phyloP scores from a whole-genome alignment of 495 filamentous ascomycete genomes.

The Neurospora discreta region DNA sequence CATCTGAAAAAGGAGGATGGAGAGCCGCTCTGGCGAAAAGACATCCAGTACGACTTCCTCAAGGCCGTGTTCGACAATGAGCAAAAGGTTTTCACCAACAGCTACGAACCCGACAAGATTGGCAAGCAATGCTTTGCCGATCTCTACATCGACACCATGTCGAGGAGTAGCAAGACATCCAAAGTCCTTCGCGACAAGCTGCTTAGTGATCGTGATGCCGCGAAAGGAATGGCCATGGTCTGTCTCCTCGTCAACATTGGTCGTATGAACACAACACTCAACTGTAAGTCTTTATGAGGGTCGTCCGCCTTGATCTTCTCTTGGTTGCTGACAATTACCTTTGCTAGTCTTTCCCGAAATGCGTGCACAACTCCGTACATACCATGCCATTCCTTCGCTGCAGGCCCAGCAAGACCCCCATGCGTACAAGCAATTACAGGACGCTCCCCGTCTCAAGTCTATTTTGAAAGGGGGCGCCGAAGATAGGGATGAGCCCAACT shows the following conservation, averaged over 20 bases:
- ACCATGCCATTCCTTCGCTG: slow-evolving; percentile 92
- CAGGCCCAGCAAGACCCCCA: slow-evolving; percentile 92
- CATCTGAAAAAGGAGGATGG: slow-evolving; percentile 98
- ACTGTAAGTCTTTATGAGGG: slow-evolving; percentile 50
- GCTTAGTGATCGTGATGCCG: slow-evolving; percentile 79
- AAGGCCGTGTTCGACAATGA: slow-evolving; percentile 82
- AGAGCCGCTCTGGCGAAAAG: slow-evolving; percentile 89
- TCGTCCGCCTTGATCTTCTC: slow-evolving; percentile 1
- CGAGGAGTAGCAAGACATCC: slow-evolving; percentile 95
- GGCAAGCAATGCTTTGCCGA: slow-evolving; percentile 81
- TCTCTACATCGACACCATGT: slow-evolving; percentile 97
- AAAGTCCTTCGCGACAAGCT: slow-evolving; percentile 97
- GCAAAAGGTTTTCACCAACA: slow-evolving; percentile 76
- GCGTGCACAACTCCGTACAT: slow-evolving; percentile 94
- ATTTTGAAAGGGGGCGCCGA: slow-evolving; percentile 96
- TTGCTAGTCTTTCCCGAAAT: slow-evolving; percentile 94
- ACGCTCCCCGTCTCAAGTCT: slow-evolving; percentile 90
- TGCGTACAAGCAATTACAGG: slow-evolving; percentile 95
- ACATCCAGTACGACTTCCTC: slow-evolving; percentile 96
- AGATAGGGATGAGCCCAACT: slow-evolving; percentile 76
- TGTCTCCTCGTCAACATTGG: slow-evolving; percentile 95
- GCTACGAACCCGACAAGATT: slow-evolving; percentile 56
- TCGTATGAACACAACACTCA: slow-evolving; percentile 96
- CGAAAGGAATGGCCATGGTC: slow-evolving; percentile 98
- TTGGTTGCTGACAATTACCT: slow-evolving; percentile 20